phyloP scores from a whole-genome alignment of 306 rosid species.

The cucumber (Cucumis sativus) region DNA sequence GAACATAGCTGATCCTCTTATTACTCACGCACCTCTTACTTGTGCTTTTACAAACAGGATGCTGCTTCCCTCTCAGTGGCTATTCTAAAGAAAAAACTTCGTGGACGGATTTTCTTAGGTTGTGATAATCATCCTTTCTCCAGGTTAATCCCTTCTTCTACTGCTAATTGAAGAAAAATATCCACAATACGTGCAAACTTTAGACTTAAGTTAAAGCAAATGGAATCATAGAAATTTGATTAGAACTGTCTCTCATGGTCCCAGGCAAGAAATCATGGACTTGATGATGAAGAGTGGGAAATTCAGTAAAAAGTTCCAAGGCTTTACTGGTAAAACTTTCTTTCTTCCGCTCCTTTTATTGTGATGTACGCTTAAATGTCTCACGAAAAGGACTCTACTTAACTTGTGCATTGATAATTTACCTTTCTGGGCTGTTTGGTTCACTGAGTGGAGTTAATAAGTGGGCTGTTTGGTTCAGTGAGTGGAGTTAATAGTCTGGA shows the following conservation, averaged over 20 bases:
- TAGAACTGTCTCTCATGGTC: slow-evolving; percentile 5
- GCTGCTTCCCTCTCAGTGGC: slow-evolving; percentile 76
- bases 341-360: background rate
- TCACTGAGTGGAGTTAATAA: too few species aligned
- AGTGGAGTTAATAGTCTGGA: too few species aligned
- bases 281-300: slow-evolving; percentile 66
- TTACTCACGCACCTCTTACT: background rate
- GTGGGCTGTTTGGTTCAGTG: too few species aligned
- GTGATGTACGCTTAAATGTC: background rate
- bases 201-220: background rate
- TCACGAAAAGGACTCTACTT: background rate
- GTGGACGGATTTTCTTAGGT: slow-evolving; percentile 62
- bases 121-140: slow-evolving; percentile 91
- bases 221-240: background rate
- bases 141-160: slow-evolving; percentile 37
- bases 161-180: background rate
- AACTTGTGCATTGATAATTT: background rate
- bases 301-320: slow-evolving; percentile 56
- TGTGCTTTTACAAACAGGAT: slow-evolving; percentile 39
- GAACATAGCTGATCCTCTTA: background rate
- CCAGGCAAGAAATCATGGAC: slow-evolving; percentile 97
- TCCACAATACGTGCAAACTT: background rate
- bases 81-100: slow-evolving; percentile 58
- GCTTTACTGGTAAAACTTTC: slow-evolving; percentile 49
- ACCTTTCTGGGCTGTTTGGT: too few species aligned